Percentiles rank a stretch among this genome's conserved stretches.
phyloP scores from a whole-genome alignment of 148 eudicot species.

The Polygonum aviculare region DNA sequence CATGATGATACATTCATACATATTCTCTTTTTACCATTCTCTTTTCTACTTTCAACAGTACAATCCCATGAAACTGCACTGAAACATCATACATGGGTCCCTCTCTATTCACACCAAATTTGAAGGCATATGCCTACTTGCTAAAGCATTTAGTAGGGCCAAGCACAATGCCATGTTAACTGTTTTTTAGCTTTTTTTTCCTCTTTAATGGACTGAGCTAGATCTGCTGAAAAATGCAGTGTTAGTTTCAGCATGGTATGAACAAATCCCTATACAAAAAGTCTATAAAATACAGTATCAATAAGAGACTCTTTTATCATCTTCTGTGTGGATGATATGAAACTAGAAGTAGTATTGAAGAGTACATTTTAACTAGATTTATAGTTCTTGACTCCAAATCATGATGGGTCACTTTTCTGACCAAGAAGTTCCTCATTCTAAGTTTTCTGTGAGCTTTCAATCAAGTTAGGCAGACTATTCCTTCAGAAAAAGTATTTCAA shows the following conservation, averaged over 20 bases:
- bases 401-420: neutral
- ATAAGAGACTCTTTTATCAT: too few species aligned
- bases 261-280: too few species aligned
- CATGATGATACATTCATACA: neutral
- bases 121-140: conserved; percentile 3
- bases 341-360: too few species aligned
- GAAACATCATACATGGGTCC: conserved; percentile 7
- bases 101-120: neutral
- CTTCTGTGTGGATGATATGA: too few species aligned
- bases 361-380: too few species aligned
- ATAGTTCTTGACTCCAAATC: too few species aligned
- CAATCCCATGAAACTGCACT: neutral
- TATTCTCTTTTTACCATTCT: neutral
- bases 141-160: neutral
- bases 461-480: neutral
- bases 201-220: neutral
- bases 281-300: too few species aligned
- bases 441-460: neutral
- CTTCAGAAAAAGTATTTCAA: neutral
- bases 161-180: neutral
- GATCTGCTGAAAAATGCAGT: neutral
- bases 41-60: neutral
- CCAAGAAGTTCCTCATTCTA: neutral
- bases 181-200: neutral
- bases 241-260: too few species aligned